A percentile compares a stretch with the other conserved stretches of the same genome.
Conservation (phyloP, 768 basidiomycete genomes). For the Suillus clintonianus region DNA sequence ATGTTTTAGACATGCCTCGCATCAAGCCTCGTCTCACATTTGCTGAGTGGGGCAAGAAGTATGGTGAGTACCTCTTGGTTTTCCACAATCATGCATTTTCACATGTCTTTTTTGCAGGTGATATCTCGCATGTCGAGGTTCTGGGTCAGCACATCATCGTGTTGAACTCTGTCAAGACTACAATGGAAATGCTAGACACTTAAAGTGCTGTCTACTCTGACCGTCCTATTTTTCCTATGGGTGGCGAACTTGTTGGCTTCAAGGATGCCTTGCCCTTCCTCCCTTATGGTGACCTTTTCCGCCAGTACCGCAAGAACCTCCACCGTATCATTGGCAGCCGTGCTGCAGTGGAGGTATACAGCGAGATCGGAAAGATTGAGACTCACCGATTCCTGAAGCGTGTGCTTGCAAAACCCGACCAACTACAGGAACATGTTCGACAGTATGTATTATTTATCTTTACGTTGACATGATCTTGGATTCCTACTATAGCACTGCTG, state of each 20-base stretch:
- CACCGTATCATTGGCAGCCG: constrained; percentile 44
- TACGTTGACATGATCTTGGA: background rate
- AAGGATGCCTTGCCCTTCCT: constrained; percentile 37
- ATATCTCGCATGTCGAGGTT: background rate
- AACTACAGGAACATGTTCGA: constrained; percentile 41
- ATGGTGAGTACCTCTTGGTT: background rate
- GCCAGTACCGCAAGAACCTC: constrained; percentile 42
- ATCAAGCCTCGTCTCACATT: background rate
- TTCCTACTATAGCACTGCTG: background rate
- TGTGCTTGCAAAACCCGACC: constrained; percentile 37
- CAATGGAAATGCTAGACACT: background rate
- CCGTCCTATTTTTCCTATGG: constrained; percentile 50
- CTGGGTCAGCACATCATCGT: background rate
- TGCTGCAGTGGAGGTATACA: constrained; percentile 36
- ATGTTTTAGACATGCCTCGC: background rate
- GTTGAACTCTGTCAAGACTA: background rate
- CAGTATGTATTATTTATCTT: constrained; percentile 26
- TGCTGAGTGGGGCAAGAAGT: background rate
- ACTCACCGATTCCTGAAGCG: constrained; percentile 44
- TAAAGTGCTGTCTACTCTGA: constrained; percentile 49
- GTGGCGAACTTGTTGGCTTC: constrained; percentile 35
- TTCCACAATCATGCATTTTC: background rate
- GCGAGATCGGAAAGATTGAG: constrained; percentile 39
- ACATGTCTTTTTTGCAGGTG: background rate
- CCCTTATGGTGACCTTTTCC: constrained; percentile 42